phyloP scores from a whole-genome alignment of 441 rosid species.

The Bruguiera hainesii region DNA sequence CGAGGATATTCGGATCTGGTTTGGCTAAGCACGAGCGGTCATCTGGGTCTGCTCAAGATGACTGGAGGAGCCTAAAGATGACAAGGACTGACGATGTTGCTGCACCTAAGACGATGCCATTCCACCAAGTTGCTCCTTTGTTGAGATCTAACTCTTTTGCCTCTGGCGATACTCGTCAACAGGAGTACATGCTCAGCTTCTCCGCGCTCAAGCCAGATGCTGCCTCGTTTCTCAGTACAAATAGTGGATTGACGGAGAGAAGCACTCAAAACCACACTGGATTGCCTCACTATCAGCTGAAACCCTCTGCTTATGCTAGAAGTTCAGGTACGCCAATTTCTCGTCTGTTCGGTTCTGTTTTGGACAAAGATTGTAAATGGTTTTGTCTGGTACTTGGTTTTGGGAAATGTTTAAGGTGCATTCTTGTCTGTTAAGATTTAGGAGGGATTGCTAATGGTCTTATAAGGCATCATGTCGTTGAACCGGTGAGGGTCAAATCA shows the following conservation, averaged over 20 bases:
- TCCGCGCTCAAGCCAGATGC: constrained; percentile 51
- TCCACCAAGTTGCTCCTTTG: constrained; percentile 41
- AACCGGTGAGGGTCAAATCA: too few relatives aligned
- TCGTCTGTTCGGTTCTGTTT: neutral
- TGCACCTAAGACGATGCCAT: constrained; percentile 40
- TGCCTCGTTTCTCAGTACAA: constrained; percentile 27
- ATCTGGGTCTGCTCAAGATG: constrained; percentile 49
- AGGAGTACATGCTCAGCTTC: constrained; percentile 64
- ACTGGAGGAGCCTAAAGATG: constrained; percentile 43
- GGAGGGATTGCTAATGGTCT: too few relatives aligned
- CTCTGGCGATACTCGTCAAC: constrained; percentile 33
- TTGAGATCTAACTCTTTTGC: constrained; percentile 49
- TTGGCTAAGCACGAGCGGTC: constrained; percentile 48
- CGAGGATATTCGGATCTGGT: constrained; percentile 43
- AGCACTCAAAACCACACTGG: constrained; percentile 29
- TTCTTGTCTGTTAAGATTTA: too few relatives aligned
- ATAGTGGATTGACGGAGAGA: constrained; percentile 34
- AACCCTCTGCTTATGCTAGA: constrained; percentile 35
- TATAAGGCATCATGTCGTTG: too few relatives aligned
- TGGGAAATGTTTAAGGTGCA: neutral
- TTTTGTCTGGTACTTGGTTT: constrained; percentile 17
- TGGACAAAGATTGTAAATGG: neutral
- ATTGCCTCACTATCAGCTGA: constrained; percentile 32
- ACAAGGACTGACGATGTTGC: constrained; percentile 35
- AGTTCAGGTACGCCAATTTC: constrained; percentile 35